Percentiles rank a stretch among this genome's conserved stretches.
Conservation (phyloP, 176 grass and related monocot genomes). For the Ampelocalamus luodianensis region DNA sequence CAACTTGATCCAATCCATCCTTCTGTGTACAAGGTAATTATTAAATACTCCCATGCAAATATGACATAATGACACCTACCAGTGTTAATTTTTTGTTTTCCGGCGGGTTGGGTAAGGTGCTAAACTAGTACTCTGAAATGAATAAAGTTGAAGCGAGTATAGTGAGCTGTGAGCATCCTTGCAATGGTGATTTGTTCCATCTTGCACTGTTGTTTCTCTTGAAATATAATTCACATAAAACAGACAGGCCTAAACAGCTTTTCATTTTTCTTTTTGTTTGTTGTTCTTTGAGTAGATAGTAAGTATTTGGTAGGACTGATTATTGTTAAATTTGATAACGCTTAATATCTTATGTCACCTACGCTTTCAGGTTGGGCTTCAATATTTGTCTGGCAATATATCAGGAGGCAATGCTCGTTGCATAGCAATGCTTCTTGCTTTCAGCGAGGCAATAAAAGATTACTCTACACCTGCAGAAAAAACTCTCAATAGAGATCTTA, state of each 20-base stretch:
- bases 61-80: background rate
- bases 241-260: background rate
- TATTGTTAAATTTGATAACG: background rate
- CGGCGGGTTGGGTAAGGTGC: background rate
- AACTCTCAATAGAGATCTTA: conserved; percentile 68
- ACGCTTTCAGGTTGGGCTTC: conserved; percentile 73
- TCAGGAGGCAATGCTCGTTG: conserved; percentile 77
- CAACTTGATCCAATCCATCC: conserved; percentile 74
- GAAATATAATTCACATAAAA: background rate
- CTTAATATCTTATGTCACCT: background rate
- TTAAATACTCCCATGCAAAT: background rate
- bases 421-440: conserved; percentile 88
- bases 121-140: background rate
- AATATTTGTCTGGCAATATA: conserved; percentile 71
- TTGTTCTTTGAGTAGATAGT: background rate
- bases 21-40: conserved; percentile 84
- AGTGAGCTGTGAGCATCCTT: background rate
- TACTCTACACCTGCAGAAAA: conserved; percentile 71
- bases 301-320: background rate
- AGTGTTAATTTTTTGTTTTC: background rate
- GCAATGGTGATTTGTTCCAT: background rate
- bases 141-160: background rate
- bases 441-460: conserved; percentile 71
- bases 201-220: background rate
- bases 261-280: background rate